A percentile compares a stretch with the other conserved stretches of the same genome.
phyloP scores from a whole-genome alignment of 176 grass and related monocot species.

The Phoenix roebelenii region DNA sequence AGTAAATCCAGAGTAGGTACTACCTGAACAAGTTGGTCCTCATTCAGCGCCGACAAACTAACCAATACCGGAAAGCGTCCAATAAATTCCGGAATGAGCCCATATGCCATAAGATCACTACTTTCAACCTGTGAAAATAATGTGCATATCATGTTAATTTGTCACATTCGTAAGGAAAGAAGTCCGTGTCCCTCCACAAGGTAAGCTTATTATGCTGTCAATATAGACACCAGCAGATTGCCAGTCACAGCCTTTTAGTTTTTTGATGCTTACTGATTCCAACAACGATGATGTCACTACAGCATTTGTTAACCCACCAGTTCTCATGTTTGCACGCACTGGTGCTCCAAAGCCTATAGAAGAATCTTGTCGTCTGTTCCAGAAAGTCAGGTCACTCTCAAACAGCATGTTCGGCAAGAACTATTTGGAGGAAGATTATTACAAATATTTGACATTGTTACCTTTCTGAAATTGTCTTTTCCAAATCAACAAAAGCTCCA shows the following conservation, averaged over 20 bases:
- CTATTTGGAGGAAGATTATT: conserved; percentile 9
- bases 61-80: conserved; percentile 92
- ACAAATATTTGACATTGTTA: conserved; percentile 11
- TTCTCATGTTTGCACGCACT: conserved; percentile 77
- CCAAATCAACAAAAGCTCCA: conserved; percentile 82
- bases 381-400: background rate
- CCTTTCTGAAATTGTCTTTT: conserved; percentile 99
- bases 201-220: no score
- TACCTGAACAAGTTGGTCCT: conserved; percentile 95
- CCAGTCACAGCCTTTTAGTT: no score
- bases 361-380: conserved; percentile 72
- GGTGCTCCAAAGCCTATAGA: conserved; percentile 95
- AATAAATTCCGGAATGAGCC: conserved; percentile 97
- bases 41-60: conserved; percentile 73
- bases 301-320: conserved; percentile 64
- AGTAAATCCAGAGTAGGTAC: conserved; percentile 3
- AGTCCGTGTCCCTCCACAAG: background rate
- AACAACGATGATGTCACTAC: conserved; percentile 81
- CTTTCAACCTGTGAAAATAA: conserved; percentile 74
- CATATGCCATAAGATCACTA: conserved; percentile 93
- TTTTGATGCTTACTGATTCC: conserved; percentile 59
- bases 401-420: conserved; percentile 16
- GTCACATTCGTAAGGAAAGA: background rate
- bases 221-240: no score
- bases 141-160: background rate